Percentiles rank a stretch among this genome's conserved stretches.
Conservation (phyloP, 139 green algal species). For the Picochlorum sp. region DNA sequence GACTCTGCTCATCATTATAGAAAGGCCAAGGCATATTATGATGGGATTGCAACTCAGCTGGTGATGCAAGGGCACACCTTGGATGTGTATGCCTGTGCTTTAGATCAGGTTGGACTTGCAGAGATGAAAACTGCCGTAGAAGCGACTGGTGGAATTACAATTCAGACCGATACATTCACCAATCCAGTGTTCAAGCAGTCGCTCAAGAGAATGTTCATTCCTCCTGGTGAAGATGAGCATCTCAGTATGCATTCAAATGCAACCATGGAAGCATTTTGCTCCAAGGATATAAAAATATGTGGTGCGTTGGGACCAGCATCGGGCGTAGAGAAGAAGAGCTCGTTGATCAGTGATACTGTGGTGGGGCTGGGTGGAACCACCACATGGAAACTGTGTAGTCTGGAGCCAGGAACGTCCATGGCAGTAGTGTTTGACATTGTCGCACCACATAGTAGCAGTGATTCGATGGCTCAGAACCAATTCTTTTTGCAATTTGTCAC, state of each 20-base stretch:
- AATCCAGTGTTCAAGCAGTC: constrained; percentile 86
- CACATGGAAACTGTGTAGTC: constrained; percentile 74
- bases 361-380: constrained; percentile 86
- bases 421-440: constrained; percentile 77
- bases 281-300: constrained; percentile 58
- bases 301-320: constrained; percentile 78
- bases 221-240: constrained; percentile 53
- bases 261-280: constrained; percentile 66
- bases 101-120: constrained; percentile 92
- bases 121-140: constrained; percentile 91
- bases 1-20: constrained; percentile 73
- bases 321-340: constrained; percentile 70
- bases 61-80: constrained; percentile 79
- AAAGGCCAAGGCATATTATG: constrained; percentile 79
- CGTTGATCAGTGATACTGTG: constrained; percentile 63
- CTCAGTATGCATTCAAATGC: constrained; percentile 59
- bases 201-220: constrained; percentile 63
- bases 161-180: constrained; percentile 77
- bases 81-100: constrained; percentile 89
- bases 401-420: constrained; percentile 71
- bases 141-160: constrained; percentile 73
- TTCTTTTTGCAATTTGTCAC: constrained; percentile 97
- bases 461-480: constrained; percentile 33
- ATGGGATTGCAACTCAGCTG: constrained; percentile 63
- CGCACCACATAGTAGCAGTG: constrained; percentile 20